phyloP scores from a whole-genome alignment of 2,329 filamentous ascomycete species.

The Annulohypoxylon truncatum region DNA sequence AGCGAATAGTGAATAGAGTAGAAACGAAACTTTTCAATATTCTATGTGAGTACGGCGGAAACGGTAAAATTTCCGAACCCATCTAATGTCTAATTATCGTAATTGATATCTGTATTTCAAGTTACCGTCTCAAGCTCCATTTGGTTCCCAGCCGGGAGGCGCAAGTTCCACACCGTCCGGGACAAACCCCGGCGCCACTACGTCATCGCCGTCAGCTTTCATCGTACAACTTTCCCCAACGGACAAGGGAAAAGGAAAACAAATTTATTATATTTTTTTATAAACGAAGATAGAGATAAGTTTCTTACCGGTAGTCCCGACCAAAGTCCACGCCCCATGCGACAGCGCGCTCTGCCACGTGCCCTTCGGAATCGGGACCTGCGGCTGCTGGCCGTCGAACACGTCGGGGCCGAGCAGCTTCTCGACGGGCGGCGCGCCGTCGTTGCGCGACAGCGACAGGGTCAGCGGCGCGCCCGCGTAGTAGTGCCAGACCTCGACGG shows the following conservation, averaged over 20 bases:
- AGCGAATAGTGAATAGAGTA: too few species aligned
- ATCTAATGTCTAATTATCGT: not conserved
- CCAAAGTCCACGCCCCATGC: constrained; percentile 61
- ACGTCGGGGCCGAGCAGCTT: constrained; percentile 57
- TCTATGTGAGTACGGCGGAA: not conserved
- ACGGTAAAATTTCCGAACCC: not conserved
- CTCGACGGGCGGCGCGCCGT: constrained; percentile 54
- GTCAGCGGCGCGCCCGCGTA: constrained; percentile 64
- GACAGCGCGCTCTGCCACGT: constrained; percentile 62
- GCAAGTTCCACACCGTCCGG: constrained; percentile 44
- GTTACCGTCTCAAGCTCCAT: constrained; percentile 13
- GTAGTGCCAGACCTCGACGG: constrained; percentile 65
- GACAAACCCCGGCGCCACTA: constrained; percentile 47
- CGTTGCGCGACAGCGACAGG: constrained; percentile 57
- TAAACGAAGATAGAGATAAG: not conserved
- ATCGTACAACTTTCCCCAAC: not conserved
- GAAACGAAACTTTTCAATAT: not conserved
- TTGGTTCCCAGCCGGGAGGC: constrained; percentile 44
- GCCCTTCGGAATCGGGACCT: constrained; percentile 55
- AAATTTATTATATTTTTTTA: too few species aligned
- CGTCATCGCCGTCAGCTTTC: not conserved
- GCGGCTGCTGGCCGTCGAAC: constrained; percentile 56
- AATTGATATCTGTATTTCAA: not conserved
- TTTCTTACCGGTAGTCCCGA: constrained; percentile 53
- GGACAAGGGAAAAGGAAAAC: not conserved